Evolutionary conservation across 2,329 filamentous ascomycete genomes (phyloP), one percentile per base, ranked within the genome.

Genomic region (Fusarium citri): DNA sequence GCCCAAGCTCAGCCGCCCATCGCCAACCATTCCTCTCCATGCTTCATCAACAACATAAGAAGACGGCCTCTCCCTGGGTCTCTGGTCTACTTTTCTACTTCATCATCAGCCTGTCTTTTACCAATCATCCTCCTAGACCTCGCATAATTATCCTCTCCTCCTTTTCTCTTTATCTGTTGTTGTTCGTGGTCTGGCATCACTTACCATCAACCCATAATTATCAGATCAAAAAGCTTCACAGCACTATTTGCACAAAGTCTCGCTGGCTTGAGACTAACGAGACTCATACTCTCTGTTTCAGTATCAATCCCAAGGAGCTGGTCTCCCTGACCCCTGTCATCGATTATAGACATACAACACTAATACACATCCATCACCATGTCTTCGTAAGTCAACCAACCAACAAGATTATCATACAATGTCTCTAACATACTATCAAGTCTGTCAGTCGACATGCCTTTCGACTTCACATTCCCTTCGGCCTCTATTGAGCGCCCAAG

Each of bases 391-490:
- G 79, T 42, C 34, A 14, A 77, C 42, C 34, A 40, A 26, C 16
- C 43, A 45, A 42, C 30, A 48, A 55, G n/a, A 34, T 41, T 30
- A 46, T 22, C 9, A 30, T 50, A n/a, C 49, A 40, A 59, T 61
- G 34, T 61, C 59, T 54, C 73, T 76, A 68, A 78, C 71, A 51
- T 11, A 22, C 42, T 16, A 23, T 16, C 20, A 41, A 89, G 87
- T 87, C 86, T 88, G 85, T 86, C 81, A 88, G 87, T 83, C 80
- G 84, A 86, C 81, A 85, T 89, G 80, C 81, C 87, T 62, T 89
- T 89, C 78, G 86, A 89, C 80, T 89, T 89, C 79, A 83, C 81
- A 68, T 89, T 88, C 74, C 84, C 85, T 40, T 76, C 76, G 20
- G 75, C 76, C 63, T 76, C 76, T 16, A 75, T 79, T 40, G 76